phyloP scores from a whole-genome alignment of 164 flowering plant genomes.

The Umbellularia californica region DNA sequence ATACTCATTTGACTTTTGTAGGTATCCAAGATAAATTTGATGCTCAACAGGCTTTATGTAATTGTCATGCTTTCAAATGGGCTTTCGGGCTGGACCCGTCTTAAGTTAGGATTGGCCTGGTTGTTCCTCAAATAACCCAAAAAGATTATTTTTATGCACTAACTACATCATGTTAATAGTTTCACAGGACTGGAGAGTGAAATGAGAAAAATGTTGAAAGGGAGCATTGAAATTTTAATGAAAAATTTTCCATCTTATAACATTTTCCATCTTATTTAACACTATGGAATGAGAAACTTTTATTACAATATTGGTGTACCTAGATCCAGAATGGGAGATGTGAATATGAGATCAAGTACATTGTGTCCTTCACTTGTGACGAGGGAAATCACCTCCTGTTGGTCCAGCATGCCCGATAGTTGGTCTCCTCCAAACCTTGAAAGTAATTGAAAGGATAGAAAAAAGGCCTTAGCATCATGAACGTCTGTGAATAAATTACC shows the following conservation, averaged over 20 bases:
- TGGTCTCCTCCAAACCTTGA: slow-evolving; percentile 75
- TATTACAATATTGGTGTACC: slow-evolving; percentile 26
- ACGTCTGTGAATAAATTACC: neutral
- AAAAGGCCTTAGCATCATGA: neutral
- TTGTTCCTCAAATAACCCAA: too few species aligned
- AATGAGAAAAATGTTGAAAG: neutral
- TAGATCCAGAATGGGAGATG: slow-evolving; percentile 57
- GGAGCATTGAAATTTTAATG: neutral
- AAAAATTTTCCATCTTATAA: neutral
- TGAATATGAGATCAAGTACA: slow-evolving; percentile 66
- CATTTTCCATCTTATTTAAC: neutral
- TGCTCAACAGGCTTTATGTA: too few species aligned
- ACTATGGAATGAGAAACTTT: neutral
- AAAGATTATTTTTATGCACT: too few species aligned
- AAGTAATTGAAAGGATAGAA: neutral
- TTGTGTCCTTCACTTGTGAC: slow-evolving; percentile 62
- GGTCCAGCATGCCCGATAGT: slow-evolving; percentile 55
- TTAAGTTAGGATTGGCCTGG: too few species aligned
- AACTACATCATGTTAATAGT: neutral
- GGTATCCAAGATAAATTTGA: too few species aligned
- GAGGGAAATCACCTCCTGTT: slow-evolving; percentile 58
- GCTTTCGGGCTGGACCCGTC: too few species aligned
- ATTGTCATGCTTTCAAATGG: too few species aligned
- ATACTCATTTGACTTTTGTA: too few species aligned
- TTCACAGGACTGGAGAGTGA: neutral